Base-by-base conservation (phyloP, 2,329 filamentous ascomycete species). In the Fusarium decemcellulare region DNA sequence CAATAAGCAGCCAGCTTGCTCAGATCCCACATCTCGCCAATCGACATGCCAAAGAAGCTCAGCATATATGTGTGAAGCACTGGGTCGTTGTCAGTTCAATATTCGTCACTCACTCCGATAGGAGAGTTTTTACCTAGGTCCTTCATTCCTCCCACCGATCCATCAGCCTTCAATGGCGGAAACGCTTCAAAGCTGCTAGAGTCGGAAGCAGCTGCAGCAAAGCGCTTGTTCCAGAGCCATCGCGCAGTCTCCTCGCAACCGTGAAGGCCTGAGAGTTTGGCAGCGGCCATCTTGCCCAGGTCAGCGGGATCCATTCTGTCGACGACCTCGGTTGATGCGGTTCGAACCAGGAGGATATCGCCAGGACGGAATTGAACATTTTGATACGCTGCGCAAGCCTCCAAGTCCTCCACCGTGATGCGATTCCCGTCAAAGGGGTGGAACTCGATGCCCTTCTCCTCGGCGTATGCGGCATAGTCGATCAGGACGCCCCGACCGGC, bases 151-250 rank as follows among this genome's bases (percentile, higher is more conserved):
- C 78, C 80, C 1, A 57, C 39, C 0, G 77, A 77, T 2, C 83
- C 82, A 53, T 84, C 81, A 6, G 78, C 67, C 57, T 83, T 81
- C 36, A 86, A 56, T 0, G 87, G 86, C 2, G 90, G 89, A 78
- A 88, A 87, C 1, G 86, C 84, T 79, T 93, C 91, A 65, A 93
- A 92, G 0, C 86, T 82, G 18, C 86, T 87, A 12, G 85, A 81
- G 74, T 93, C 91, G 0, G 89, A 88, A 0, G 86, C 89, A 2
- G 91, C 90, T 1, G 87, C 88, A 0, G 90, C 83, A 70, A 93
- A 93, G 55, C 90, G 89, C 68, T 85, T 87, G 73, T 93, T 89
- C 81, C 92, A 91, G 62, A 93, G 67, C 90, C 91, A 93, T 56
- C 87, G 85, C 8, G 88, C 80, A 5, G 90, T 85, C 46, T 85